Base-by-base conservation (phyloP, 768 basidiomycete species). In the Serendipita sp. region DNA sequence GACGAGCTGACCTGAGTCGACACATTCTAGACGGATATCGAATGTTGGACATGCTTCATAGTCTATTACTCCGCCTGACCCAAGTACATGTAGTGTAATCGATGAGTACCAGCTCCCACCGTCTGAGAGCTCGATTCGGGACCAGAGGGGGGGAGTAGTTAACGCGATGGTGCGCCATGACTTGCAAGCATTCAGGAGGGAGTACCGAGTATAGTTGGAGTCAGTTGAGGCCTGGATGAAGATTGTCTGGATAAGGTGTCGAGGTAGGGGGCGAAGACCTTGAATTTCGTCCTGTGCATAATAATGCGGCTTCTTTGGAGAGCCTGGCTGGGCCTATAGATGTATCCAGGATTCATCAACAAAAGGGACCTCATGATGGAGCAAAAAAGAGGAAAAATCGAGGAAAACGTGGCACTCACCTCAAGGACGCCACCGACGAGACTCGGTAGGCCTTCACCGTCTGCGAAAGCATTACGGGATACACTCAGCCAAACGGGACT, bases 181-280 rank as follows among this genome's bases (percentile, higher is more conserved):
- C 10, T n/a, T 60, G 37, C 56, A 60, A n/a, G 35, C 2, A 34
- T 16, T n/a, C 4, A 60, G 10, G 56, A 60, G 11, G 37, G 28
- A n/a, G 10, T 38, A 30, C 4, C 56, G 18, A 32, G 56, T 60
- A 32, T 28, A 65, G 64, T 16, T 30, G 15, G 11, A n/a, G 34
- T 94, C 90, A 0, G 92, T 86, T 0, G 93, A 93, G 0, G 92
- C 84, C 63, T 91, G 81, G 0, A 92, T 93, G 65, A 89, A 85
- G 11, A 94, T 84, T 13, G 87, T 77, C 64, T 85, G 81, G 62
- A 94, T 92, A 35, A 84, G 79, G 51, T 88, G 83, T 45, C 89
- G 81, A 7, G 92, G 93, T 3, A 88, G 88, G 2, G 88, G 92
- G 10, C 89, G 89, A 69, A 89, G 92, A 28, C 85, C 79, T 62